These are phyloP conservation scores for Zalaria sp. DNA, from an alignment of 2,329 filamentous ascomycete species.

Conservation along the genomic window DNA sequence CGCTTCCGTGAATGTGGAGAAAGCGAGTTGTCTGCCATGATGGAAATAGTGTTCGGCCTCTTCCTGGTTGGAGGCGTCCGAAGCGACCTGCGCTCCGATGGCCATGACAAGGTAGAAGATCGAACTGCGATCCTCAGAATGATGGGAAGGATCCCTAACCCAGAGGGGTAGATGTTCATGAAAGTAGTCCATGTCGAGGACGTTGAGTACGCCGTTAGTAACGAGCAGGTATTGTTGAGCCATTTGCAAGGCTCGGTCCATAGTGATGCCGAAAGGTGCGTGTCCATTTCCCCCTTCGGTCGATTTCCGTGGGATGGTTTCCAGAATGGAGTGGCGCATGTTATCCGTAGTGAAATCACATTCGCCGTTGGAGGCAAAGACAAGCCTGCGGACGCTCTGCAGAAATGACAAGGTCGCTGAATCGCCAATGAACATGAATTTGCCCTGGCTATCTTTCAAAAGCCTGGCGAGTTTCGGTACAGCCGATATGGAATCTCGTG, in stretches of 20 bases:
- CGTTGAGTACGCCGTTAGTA: conserved; percentile 33
- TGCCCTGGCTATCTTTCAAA: conserved; percentile 37
- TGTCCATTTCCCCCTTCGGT: neutral
- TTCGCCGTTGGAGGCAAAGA: conserved; percentile 13
- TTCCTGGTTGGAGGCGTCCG: conserved; percentile 16
- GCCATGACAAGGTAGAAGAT: conserved; percentile 38
- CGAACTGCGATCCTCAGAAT: conserved; percentile 28
- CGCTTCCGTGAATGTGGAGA: conserved; percentile 32
- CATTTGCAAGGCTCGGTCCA: neutral
- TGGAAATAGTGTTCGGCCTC: conserved; percentile 33
- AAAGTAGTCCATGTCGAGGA: conserved; percentile 23
- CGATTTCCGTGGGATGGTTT: neutral
- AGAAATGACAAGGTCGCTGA: conserved; percentile 39
- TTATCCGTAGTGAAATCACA: conserved; percentile 5
- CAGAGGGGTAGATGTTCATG: neutral
- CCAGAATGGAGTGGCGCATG: conserved; percentile 3
- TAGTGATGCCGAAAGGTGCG: neutral
- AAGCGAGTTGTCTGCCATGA: conserved; percentile 28
- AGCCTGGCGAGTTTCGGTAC: conserved; percentile 31
- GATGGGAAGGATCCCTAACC: conserved; percentile 2
- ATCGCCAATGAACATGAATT: conserved; percentile 41
- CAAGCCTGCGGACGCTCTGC: conserved; percentile 37
- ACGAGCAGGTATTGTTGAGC: conserved; percentile 29
- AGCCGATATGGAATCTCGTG: conserved; percentile 18
- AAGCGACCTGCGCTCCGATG: conserved; percentile 30